Base-by-base conservation (phyloP, 2,329 filamentous ascomycete species). In the Thielaviopsis musarum region DNA sequence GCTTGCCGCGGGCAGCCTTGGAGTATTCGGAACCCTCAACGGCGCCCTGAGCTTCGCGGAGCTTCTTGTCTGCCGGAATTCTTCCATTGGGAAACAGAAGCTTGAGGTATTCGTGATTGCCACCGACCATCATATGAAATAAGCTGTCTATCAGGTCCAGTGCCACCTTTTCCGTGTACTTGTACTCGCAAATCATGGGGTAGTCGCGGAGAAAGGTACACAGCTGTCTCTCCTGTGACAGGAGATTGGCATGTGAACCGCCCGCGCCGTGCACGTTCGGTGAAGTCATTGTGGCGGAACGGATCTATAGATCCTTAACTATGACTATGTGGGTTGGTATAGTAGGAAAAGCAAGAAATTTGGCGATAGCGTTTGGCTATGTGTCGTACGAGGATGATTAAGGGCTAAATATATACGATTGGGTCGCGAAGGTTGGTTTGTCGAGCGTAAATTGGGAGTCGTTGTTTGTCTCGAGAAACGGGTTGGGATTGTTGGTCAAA, bases 11-110 rank as follows among this genome's bases (percentile, higher is more conserved):
- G 15, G 93, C 93, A 6, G 87, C 86, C 65, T 91, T 87, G 21
- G 89, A 93, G 69, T 97, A 98, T 70, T 98, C 94, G 34, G 91
- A 89, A 12, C 93, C 91, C 67, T 95, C 90, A 61, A 89, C 78
- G n/a, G 88, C 88, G 19, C 91, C 91, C 69, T 98, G 94, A 17
- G 91, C 91, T 66, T 88, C 84, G 62, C 86, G 81, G 48, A 98
- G 76, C 70, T 87, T 93, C 79, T 91, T 85, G 53, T 73, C 74
- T n/a, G 75, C 71, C 28, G 77, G 73, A 9, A 85, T 80, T 49
- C 77, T 78, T 13, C 89, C 88, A 49, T 85, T 76, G 0, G 90
- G 90, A 67, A 98, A 98, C 66, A 98, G 81, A 19, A 89, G 78
- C 56, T 77, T 76, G 68, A 97, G 76, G 67, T 91, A 84, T 63